These are phyloP conservation scores for Collariella sp. DNA, from an alignment of 495 filamentous ascomycete genomes.

Conservation along the genomic window DNA sequence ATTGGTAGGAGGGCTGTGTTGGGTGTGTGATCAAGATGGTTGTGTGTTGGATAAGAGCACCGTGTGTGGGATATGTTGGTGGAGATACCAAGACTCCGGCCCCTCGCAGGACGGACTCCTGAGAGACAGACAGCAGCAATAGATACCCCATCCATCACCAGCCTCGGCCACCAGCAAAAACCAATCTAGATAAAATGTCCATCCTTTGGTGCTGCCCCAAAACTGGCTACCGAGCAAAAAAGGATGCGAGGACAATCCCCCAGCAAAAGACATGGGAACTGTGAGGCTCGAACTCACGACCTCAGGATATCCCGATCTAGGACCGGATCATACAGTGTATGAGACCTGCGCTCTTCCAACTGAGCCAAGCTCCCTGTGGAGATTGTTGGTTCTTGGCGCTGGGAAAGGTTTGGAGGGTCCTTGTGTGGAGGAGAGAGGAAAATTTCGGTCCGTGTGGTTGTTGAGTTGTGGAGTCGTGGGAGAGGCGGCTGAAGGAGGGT, in stretches of 20 bases:
- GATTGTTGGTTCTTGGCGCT: not conserved
- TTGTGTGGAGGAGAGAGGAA: not conserved
- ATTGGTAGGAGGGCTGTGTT: constrained; percentile 30
- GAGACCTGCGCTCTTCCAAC: constrained; percentile 21
- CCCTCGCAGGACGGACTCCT: no score
- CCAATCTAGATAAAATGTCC: no score
- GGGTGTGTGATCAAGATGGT: not conserved
- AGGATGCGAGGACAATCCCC: not conserved
- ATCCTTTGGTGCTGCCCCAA: no score
- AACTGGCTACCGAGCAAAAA: not conserved
- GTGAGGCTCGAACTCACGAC: constrained; percentile 19
- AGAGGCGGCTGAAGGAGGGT: not conserved
- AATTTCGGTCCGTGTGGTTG: no score
- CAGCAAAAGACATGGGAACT: constrained; percentile 8
- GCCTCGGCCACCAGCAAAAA: no score
- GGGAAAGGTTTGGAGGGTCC: not conserved
- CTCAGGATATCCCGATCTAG: constrained; percentile 15
- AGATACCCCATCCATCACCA: no score
- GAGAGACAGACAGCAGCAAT: no score
- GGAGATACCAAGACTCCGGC: no score
- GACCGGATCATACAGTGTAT: constrained; percentile 14
- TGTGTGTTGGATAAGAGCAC: not conserved
- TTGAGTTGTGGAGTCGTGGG: not conserved
- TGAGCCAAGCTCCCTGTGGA: constrained; percentile 16
- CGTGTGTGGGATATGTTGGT: no score